Conservation (phyloP, 1,139 yeast genomes). For the Debaryomyces singareniensis region DNA sequence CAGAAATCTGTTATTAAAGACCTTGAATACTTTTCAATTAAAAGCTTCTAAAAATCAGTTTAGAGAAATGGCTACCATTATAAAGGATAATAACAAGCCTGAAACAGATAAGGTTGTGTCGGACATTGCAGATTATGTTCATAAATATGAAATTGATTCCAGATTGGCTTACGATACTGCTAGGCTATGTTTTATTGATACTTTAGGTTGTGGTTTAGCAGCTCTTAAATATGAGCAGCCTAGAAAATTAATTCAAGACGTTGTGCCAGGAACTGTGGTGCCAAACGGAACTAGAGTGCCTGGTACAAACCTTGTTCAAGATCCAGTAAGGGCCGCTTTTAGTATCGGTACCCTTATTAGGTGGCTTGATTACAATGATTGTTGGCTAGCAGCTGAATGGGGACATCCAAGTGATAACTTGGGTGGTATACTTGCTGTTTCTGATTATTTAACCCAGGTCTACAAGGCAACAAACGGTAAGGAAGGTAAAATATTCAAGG, state of each 20-base stretch:
- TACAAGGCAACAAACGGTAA: conserved; percentile 32
- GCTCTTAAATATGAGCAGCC: conserved; percentile 50
- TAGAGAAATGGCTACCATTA: conserved; percentile 6
- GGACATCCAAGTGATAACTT: conserved; percentile 59
- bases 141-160: conserved; percentile 38
- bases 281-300: conserved; percentile 49
- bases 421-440: conserved; percentile 53
- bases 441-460: conserved; percentile 48
- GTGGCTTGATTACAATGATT: conserved; percentile 57
- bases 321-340: conserved; percentile 54
- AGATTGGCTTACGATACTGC: conserved; percentile 48
- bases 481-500: conserved; percentile 34
- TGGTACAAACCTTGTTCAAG: conserved; percentile 45
- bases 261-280: conserved; percentile 48
- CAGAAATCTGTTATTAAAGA: too few relatives aligned
- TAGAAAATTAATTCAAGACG: conserved; percentile 42
- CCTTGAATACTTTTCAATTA: too few relatives aligned
- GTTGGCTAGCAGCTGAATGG: conserved; percentile 65
- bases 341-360: conserved; percentile 50
- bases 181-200: conserved; percentile 46
- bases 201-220: conserved; percentile 57
- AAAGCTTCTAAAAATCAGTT: conserved; percentile 1
- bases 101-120: conserved; percentile 41
- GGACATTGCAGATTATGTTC: conserved; percentile 47
- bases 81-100: conserved; percentile 42